A percentile compares a stretch with the other conserved stretches of the same genome.
These are phyloP conservation scores for Pseudoneurospora amorphoporcata DNA, from an alignment of 495 filamentous ascomycete genomes.

Conservation along the genomic window DNA sequence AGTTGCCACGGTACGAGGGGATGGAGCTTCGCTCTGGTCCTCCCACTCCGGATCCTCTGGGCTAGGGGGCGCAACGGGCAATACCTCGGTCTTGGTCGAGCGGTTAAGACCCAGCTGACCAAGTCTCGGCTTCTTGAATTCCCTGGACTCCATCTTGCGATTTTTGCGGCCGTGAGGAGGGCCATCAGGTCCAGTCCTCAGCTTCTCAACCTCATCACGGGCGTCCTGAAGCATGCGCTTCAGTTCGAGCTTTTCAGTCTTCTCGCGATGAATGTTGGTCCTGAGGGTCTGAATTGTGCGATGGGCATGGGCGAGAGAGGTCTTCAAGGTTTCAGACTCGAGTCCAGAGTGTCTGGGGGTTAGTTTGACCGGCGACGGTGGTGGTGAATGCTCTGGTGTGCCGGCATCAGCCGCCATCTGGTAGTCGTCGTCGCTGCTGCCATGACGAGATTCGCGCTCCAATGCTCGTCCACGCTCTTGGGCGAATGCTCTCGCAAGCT, in stretches of 20 bases:
- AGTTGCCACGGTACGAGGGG: constrained; percentile 14
- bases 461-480: constrained; percentile 59
- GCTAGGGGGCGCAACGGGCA: constrained; percentile 37
- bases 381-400: constrained; percentile 84
- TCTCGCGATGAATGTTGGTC: constrained; percentile 90
- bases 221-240: constrained; percentile 94
- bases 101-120: constrained; percentile 70
- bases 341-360: constrained; percentile 82
- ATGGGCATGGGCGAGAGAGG: constrained; percentile 87
- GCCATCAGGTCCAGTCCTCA: constrained; percentile 48
- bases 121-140: constrained; percentile 69
- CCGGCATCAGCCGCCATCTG: constrained; percentile 54
- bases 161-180: constrained; percentile 58
- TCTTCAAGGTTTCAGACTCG: constrained; percentile 89
- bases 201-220: constrained; percentile 79
- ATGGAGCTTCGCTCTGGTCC: constrained; percentile 43
- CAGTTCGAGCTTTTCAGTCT: constrained; percentile 93
- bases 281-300: constrained; percentile 92
- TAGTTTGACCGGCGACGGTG: constrained; percentile 79
- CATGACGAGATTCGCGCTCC: constrained; percentile 48
- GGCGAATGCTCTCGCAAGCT: constrained; percentile 66
- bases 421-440: constrained; percentile 51
- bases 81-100: constrained; percentile 55
- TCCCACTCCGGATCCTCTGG: constrained; percentile 79
- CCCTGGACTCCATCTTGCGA: constrained; percentile 57